Conservation (phyloP, 129 eudicot genomes). For the Glebionis coronaria region DNA sequence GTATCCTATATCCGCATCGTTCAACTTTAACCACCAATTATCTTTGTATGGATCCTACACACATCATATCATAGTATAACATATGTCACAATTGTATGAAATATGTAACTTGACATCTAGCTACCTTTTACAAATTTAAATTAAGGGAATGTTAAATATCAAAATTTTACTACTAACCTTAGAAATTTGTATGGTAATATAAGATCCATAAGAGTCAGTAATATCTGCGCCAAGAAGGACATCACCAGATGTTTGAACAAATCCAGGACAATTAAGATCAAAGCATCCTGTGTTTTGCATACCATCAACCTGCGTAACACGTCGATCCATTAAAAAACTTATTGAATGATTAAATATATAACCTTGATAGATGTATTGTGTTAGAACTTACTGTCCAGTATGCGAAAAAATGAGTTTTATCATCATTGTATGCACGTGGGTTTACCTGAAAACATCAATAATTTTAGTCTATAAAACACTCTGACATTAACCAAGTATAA, state of each 20-base stretch:
- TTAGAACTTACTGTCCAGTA: conserved; percentile 58
- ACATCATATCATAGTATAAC: neutral
- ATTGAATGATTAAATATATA: no score
- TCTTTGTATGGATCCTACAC: conserved; percentile 26
- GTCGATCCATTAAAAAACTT: neutral
- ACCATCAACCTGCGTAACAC: conserved; percentile 42
- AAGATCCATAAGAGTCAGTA: conserved; percentile 17
- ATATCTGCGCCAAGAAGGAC: conserved; percentile 26
- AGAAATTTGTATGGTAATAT: conserved; percentile 26
- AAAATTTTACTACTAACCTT: conserved; percentile 18
- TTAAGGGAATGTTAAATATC: neutral
- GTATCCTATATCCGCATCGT: conserved; percentile 23
- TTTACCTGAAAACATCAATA: conserved; percentile 41
- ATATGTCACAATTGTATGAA: neutral
- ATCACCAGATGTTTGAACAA: conserved; percentile 38
- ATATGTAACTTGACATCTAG: neutral
- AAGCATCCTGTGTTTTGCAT: conserved; percentile 62
- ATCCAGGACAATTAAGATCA: conserved; percentile 84
- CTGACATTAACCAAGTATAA: neutral
- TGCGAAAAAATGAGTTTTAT: conserved; percentile 44
- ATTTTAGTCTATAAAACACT: neutral
- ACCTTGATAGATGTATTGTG: neutral
- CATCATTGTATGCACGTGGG: conserved; percentile 55
- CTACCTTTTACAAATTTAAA: neutral
- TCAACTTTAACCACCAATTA: conserved; percentile 23